Base-by-base conservation (phyloP, 345 rosid species). In the Sapria himalayana region DNA sequence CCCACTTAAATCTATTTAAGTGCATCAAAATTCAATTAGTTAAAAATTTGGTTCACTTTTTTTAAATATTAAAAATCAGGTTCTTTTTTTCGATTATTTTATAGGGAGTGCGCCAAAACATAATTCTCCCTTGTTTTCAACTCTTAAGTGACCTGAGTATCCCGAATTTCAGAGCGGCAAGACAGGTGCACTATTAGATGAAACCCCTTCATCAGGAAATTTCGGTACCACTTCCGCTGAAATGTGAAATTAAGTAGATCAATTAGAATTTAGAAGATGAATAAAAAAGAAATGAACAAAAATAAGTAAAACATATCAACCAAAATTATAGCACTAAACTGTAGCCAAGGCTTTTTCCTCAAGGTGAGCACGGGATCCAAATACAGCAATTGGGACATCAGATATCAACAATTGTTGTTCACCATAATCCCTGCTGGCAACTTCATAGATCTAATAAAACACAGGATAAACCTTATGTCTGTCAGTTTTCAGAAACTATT, bases 201-300 rank as follows among this genome's bases (percentile, higher is more conserved):
- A 58, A 89, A 89, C 27, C 95, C 99, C 68, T 84, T 89, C 95
- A 89, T 89, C 52, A 89, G 43, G 56, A 82, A 73, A 55, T 89
- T 89, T 44, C 95, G 99, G 60, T 82, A 70, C 95, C 95, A 79
- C 65, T 89, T 89, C 63, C 95, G 79, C 99, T 89, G 81, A 45
- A 62, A 69, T 45, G 14, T 8, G 37, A 44, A 33, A 8, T 2
- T 6, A 45, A 58, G 36, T 37, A 29, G 25, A 37, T 66, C 39
- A 67, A 49, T 36, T 19, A 48, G 42, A 45, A 22, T 12, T 24
- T 8, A 45, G 37, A 19, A n/a, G 7, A 43, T 38, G 25, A 14
- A 33, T 35, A 9, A 24, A 14, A 24, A 21, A 14, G n/a, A 14
- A 44, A 42, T 8, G 39, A 11, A 35, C 10, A 9, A 24, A 41